A percentile compares a stretch with the other conserved stretches of the same genome.
These are phyloP conservation scores for Psilocybe cyanescens DNA, from an alignment of 768 basidiomycete genomes.

Conservation along the genomic window DNA sequence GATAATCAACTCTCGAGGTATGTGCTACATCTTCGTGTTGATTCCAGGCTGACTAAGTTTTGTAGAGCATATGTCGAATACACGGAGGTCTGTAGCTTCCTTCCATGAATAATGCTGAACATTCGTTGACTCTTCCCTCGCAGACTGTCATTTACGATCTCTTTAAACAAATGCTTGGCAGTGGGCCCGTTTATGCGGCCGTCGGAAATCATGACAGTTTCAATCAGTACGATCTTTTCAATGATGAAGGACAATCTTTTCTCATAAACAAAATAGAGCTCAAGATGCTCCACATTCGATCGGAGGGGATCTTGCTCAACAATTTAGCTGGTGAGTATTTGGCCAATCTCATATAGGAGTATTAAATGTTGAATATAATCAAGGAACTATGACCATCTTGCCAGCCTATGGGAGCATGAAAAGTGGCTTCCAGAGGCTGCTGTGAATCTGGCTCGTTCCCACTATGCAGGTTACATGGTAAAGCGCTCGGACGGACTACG, in stretches of 20 bases:
- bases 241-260: not conserved
- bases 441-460: slow-evolving; percentile 59
- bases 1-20: slow-evolving; percentile 66
- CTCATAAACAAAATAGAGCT: slow-evolving; percentile 38
- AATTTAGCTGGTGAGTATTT: slow-evolving; percentile 65
- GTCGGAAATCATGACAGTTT: slow-evolving; percentile 82
- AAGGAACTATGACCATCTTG: slow-evolving; percentile 81
- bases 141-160: slow-evolving; percentile 70
- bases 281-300: slow-evolving; percentile 66
- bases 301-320: slow-evolving; percentile 53
- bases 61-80: slow-evolving; percentile 62
- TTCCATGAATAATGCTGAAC: not conserved
- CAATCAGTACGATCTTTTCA: slow-evolving; percentile 49
- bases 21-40: not conserved
- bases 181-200: slow-evolving; percentile 75
- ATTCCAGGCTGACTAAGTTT: not conserved
- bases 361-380: not conserved
- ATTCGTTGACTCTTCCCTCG: not conserved
- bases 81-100: slow-evolving; percentile 51
- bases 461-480: slow-evolving; percentile 78
- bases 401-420: slow-evolving; percentile 71
- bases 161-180: slow-evolving; percentile 61
- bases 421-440: slow-evolving; percentile 66
- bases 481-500: slow-evolving; percentile 67
- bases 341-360: not conserved